Conservation (phyloP, 164 flowering plant genomes). For the Tinospora cordifolia region DNA sequence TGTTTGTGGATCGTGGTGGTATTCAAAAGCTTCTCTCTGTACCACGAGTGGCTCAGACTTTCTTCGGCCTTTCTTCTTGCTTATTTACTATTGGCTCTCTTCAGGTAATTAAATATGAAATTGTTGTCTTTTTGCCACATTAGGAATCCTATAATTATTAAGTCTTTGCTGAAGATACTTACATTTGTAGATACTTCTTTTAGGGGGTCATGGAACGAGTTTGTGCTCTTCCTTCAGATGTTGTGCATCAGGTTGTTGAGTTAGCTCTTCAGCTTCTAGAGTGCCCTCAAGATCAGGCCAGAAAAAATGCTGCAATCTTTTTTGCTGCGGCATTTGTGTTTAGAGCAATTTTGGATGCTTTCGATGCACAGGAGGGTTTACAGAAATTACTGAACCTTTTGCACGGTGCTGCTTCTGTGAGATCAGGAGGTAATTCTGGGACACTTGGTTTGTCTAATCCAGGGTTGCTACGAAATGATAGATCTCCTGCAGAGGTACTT, state of each 20-base stretch:
- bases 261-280: conserved; percentile 85
- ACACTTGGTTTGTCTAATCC: conserved; percentile 36
- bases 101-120: conserved; percentile 46
- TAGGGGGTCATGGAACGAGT: conserved; percentile 98
- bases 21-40: conserved; percentile 80
- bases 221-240: conserved; percentile 83
- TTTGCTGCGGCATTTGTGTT: conserved; percentile 88
- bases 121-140: neutral
- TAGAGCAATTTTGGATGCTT: conserved; percentile 81
- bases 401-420: conserved; percentile 78
- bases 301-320: conserved; percentile 87
- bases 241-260: conserved; percentile 71
- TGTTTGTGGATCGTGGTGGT: conserved; percentile 97
- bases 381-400: conserved; percentile 65
- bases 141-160: neutral
- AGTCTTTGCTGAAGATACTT: neutral
- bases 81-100: conserved; percentile 89
- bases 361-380: conserved; percentile 83
- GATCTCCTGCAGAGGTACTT: conserved; percentile 70
- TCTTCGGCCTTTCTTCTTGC: conserved; percentile 89
- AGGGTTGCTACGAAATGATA: conserved; percentile 63
- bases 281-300: conserved; percentile 81
- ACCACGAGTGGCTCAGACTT: conserved; percentile 63
- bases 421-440: conserved; percentile 77
- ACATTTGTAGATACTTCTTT: conserved; percentile 11